Percentiles rank a stretch among this genome's conserved stretches.
Evolutionary conservation across 495 filamentous ascomycete genomes (phyloP).

Genomic region (Penicillium paradoxum): DNA sequence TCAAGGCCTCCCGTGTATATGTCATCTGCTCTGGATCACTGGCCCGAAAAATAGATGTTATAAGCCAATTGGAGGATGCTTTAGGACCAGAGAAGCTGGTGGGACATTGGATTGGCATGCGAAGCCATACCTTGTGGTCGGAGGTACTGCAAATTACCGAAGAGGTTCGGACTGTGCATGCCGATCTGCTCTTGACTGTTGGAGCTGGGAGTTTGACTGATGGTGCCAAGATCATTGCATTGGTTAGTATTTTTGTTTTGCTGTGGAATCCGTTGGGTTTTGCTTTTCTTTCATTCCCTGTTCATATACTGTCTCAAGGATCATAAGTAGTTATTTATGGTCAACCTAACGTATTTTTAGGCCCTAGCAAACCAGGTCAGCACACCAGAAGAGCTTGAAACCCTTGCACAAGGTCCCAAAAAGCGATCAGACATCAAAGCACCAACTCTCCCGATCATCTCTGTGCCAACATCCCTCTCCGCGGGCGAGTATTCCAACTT

Average conservation of each 20-base stretch:
- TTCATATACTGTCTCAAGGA: neutral
- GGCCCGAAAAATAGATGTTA: constrained; percentile 46
- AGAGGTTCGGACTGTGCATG: constrained; percentile 42
- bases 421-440: constrained; percentile 31
- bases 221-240: constrained; percentile 53
- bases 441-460: constrained; percentile 50
- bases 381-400: constrained; percentile 40
- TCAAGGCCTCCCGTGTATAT: constrained; percentile 51
- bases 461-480: constrained; percentile 59
- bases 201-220: constrained; percentile 60
- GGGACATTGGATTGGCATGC: constrained; percentile 53
- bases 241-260: constrained; percentile 32
- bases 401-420: constrained; percentile 33
- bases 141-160: constrained; percentile 52
- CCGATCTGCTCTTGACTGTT: constrained; percentile 56
- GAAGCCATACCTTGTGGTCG: constrained; percentile 55
- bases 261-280: neutral
- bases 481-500: constrained; percentile 57
- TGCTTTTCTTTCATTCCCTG: neutral
- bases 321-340: neutral
- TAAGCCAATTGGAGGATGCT: constrained; percentile 41
- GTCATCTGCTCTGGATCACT: constrained; percentile 58
- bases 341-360: constrained; percentile 10
- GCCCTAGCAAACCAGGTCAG: constrained; percentile 46
- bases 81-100: constrained; percentile 42